Evolutionary conservation across 495 filamentous ascomycete species (phyloP), one percentile per base, ranked within the genome.

Genomic region (Cetradonia linearis): DNA sequence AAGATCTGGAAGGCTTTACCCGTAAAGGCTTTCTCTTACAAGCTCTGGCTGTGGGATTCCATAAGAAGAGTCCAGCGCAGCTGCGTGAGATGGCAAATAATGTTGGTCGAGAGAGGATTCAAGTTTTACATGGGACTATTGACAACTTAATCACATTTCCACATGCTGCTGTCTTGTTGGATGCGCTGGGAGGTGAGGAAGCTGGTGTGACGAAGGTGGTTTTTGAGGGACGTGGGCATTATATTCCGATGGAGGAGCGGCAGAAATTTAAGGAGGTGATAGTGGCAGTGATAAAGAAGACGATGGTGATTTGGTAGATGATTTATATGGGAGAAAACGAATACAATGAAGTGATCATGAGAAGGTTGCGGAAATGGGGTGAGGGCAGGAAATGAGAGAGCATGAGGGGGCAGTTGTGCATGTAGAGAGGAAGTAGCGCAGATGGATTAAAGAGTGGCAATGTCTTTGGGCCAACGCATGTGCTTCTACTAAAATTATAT

Each of bases 1-100:
- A 70, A 20, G 74, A 86, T 53, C 64, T 65, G 4, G 66, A 70
- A 0, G 73, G 70, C 7, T 89, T 87, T 66, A 78, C 77, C 1
- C 74, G 77, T 52, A 78, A 77, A 44, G 87, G 87, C 3, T 89
- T 91, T 69, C 65, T 93, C 47, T 74, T 87, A 59, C 89, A 94
- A 68, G 76, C 85, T 9, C 78, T 91, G 48, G 89, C 89, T 3
- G 86, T 85, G 1, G 83, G 82, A 13, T 91, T 86, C 81, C 89
- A 94, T 69, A 72, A 81, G 67, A 91, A 92, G 71, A 78, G 72
- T 11, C 63, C 78, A 0, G 77, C 68, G 48, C 83, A 91, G 70
- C 69, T 94, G 44, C 72, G 69, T 56, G 70, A 74, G 50, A 67
- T 94, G 34, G 87, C 75, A 0, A 80, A 87, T 59, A 68, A 67